Evolutionary conservation across 2,329 filamentous ascomycete species (phyloP).

Genomic region (Ophiostoma australiae): DNA sequence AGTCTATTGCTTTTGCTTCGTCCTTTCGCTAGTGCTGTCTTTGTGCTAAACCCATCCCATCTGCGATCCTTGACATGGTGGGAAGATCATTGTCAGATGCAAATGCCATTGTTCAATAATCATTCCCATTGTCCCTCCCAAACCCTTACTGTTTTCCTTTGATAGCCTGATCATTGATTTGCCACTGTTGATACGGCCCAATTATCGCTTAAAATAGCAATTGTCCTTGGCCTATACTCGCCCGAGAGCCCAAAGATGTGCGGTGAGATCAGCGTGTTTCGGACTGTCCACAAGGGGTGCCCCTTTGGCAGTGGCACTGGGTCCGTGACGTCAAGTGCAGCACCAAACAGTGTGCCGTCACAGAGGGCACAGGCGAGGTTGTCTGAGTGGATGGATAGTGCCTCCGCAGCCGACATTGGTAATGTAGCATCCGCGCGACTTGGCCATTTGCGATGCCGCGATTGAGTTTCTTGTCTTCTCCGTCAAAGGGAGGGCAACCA

Average conservation of each 20-base stretch:
- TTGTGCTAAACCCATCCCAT: neutral
- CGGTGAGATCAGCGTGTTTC: conserved; percentile 61
- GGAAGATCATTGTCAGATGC: neutral
- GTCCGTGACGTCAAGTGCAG: conserved; percentile 72
- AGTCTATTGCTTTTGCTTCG: neutral
- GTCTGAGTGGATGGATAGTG: neutral
- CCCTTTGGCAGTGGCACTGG: conserved; percentile 68
- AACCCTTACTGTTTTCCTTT: neutral
- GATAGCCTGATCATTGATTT: neutral
- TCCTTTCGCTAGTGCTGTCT: neutral
- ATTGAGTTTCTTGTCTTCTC: neutral
- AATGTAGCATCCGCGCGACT: neutral
- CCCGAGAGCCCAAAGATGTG: conserved; percentile 39
- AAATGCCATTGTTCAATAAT: neutral
- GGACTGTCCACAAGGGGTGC: conserved; percentile 63
- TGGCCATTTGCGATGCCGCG: neutral
- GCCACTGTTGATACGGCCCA: neutral
- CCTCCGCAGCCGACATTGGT: neutral
- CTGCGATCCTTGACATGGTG: neutral
- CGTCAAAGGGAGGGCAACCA: neutral
- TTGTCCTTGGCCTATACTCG: neutral
- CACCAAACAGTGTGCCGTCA: conserved; percentile 47
- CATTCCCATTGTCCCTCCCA: neutral
- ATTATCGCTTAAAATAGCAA: neutral
- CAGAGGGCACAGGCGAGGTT: neutral